Conservation (phyloP, 129 eudicot species). For the Oenanthe sinensis region DNA sequence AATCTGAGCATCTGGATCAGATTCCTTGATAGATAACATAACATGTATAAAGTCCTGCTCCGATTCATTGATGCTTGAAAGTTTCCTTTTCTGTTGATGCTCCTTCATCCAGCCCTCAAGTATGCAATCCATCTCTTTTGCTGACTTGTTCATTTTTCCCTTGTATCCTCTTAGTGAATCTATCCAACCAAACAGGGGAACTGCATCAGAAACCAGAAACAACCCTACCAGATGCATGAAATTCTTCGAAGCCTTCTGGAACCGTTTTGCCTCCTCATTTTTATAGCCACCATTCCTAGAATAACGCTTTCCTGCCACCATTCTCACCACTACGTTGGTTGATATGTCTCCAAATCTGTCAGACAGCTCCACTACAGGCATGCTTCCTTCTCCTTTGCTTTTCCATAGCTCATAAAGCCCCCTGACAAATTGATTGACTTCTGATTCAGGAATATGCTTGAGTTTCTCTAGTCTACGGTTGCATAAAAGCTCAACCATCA, state of each 20-base stretch:
- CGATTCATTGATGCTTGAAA: neutral
- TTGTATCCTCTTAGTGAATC: neutral
- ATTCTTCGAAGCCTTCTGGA: neutral
- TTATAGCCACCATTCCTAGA: neutral
- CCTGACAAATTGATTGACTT: constrained; percentile 12
- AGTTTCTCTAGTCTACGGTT: constrained; percentile 19
- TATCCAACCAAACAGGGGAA: constrained; percentile 9
- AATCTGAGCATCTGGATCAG: neutral
- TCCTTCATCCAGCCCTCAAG: constrained; percentile 8
- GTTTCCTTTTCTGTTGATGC: neutral
- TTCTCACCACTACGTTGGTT: neutral
- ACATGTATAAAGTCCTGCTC: constrained; percentile 10
- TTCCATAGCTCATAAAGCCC: constrained; percentile 17
- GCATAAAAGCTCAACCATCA: constrained; percentile 22
- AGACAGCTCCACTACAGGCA: neutral
- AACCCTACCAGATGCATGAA: neutral
- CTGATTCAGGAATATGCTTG: constrained; percentile 15
- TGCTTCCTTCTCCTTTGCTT: constrained; percentile 8
- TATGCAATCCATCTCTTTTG: neutral
- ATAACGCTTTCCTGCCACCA: constrained; percentile 2
- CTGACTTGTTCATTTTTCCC: neutral
- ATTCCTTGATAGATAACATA: neutral
- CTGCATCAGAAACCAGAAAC: constrained; percentile 12
- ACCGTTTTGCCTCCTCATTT: neutral
- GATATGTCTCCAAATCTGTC: constrained; percentile 8